These are phyloP conservation scores for Hordeum pubiflorum DNA, from an alignment of 202 grass and related monocot genomes.

Conservation along the genomic window DNA sequence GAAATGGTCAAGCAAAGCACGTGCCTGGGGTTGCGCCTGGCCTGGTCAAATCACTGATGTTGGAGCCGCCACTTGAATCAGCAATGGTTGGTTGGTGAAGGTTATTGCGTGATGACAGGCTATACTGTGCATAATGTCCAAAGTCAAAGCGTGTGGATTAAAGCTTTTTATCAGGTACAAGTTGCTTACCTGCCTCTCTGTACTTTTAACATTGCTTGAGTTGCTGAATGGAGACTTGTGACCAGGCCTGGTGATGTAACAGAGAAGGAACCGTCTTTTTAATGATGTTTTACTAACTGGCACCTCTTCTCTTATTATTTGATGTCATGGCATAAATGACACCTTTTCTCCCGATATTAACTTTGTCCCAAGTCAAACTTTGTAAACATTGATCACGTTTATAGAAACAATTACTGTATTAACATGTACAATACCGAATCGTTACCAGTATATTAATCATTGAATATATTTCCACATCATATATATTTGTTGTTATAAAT, in stretches of 20 bases:
- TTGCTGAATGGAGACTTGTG: neutral
- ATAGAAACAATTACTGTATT: no score
- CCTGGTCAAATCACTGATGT: neutral
- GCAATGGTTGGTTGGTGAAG: neutral
- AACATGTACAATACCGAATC: no score
- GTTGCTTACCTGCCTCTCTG: neutral
- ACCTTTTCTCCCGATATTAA: no score
- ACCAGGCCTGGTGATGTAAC: neutral
- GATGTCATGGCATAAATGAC: neutral
- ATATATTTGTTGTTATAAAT: no score
- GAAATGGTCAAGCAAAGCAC: slow-evolving; percentile 5
- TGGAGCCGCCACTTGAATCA: neutral
- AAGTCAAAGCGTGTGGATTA: neutral
- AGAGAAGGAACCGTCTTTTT: neutral
- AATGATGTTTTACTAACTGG: neutral
- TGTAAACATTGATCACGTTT: no score
- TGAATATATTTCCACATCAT: no score
- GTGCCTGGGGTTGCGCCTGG: neutral
- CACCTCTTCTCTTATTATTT: neutral
- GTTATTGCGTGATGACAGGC: neutral
- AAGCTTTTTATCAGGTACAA: neutral
- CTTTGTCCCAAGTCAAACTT: no score
- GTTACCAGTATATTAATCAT: no score
- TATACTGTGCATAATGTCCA: neutral
- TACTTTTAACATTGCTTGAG: neutral